These are phyloP conservation scores for Sutorius eximius DNA, from an alignment of 1,284 basidiomycete genomes.

Conservation along the genomic window DNA sequence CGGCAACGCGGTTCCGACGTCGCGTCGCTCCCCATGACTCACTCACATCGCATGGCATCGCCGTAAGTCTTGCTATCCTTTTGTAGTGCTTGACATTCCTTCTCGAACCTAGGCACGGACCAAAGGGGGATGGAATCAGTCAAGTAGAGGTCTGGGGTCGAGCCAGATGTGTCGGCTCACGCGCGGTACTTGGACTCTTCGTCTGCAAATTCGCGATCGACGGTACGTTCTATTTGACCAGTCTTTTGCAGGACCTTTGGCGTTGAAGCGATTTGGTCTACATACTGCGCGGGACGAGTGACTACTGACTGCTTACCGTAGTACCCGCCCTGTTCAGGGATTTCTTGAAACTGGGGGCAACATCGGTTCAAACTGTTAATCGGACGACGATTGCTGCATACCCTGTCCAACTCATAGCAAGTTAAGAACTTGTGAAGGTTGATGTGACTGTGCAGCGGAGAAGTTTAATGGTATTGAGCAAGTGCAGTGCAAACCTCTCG, in stretches of 20 bases:
- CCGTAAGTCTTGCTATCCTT: conserved; percentile 96
- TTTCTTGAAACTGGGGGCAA: conserved; percentile 80
- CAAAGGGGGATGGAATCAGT: not conserved
- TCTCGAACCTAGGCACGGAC: conserved; percentile 74
- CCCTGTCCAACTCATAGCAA: conserved; percentile 50
- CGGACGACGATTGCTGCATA: conserved; percentile 17
- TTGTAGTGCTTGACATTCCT: conserved; percentile 88
- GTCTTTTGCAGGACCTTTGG: conserved; percentile 90
- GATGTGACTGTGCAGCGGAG: not conserved
- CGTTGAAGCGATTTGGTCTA: conserved; percentile 3
- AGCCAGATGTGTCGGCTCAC: conserved; percentile 49
- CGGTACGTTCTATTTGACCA: conserved; percentile 93
- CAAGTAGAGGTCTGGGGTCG: not conserved
- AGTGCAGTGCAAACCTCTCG: not conserved
- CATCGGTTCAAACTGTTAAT: conserved; percentile 5
- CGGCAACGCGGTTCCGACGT: not conserved
- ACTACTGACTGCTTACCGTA: conserved; percentile 50
- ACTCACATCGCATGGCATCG: conserved; percentile 88
- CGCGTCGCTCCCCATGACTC: not conserved
- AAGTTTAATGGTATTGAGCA: not conserved
- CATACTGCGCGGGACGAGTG: not conserved
- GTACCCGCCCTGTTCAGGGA: conserved; percentile 91
- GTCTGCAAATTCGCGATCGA: conserved; percentile 91
- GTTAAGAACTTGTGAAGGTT: not conserved
- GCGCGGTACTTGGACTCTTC: conserved; percentile 89